Base-by-base conservation (phyloP, 208 protist species). In the Acanthamoeba culbertsoni region DNA sequence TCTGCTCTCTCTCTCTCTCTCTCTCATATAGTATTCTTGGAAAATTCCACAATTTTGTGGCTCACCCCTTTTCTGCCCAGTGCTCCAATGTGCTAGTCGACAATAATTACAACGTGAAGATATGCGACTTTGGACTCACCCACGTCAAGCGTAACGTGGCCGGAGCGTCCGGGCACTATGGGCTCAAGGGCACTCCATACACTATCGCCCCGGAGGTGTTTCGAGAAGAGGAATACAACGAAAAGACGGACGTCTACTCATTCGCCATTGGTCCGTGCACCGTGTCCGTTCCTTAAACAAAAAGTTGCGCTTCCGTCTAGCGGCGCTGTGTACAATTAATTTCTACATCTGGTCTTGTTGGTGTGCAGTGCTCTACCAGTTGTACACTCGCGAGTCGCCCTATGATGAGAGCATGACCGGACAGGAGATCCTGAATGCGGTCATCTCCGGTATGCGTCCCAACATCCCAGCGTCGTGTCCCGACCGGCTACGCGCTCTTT, bases 81-180 rank as follows among this genome's bases (percentile, higher is more conserved):
- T 51, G 71, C 42, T 79, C 79, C 23, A 88, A 88, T n/a, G 48
- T 88, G 28, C 26, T 88, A 4, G 79, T 88, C 2, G 79, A 88
- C 37, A 40, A 88, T 18, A 88, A 88, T 31, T 88, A 63, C 48
- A 88, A 88, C 45, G 8, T 63, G 33, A 88, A 88, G 53, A 63
- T 88, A n/a, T 88, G 79, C 79, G 79, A 88, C 18, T 88, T 88
- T 62, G 79, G 79, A 3, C 53, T 88, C 6, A 63, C 79, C 20
- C 45, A 88, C 51, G 71, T 79, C 71, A 79, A 79, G 26, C 71
- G 40, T 16, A 45, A 79, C 42, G 71, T 79, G 42, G 71, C 71
- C 14, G 71, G 71, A 8, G 71, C 71, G 18, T 79, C 71, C 26
- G 71, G 71, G 7, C 71, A 79, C 40, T 79, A 79, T 42, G 71